A percentile compares a stretch with the other conserved stretches of the same genome.
phyloP scores from a whole-genome alignment of 2,329 filamentous ascomycete genomes.

The Neofusicoccum kwambonambiense region DNA sequence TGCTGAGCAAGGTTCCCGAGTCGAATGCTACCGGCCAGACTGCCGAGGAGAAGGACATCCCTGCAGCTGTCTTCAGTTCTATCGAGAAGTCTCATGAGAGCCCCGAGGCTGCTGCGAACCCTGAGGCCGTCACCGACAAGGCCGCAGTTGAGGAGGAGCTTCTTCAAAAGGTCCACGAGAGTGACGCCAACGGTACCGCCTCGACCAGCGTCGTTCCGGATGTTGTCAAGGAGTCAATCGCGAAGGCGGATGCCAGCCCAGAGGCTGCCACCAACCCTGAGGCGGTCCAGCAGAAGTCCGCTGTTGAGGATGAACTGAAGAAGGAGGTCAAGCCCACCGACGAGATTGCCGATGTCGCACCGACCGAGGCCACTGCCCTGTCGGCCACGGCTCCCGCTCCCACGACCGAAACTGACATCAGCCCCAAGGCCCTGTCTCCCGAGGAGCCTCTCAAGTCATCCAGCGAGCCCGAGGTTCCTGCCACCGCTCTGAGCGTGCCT shows the following conservation, averaged over 20 bases:
- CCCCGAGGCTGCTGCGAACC: conserved; percentile 23
- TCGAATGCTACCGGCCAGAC: conserved; percentile 42
- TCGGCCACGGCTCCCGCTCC: conserved; percentile 32
- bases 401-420: conserved; percentile 14
- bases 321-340: conserved; percentile 54
- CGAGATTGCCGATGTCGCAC: conserved; percentile 46
- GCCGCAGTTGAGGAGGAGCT: conserved; percentile 22
- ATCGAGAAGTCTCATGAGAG: conserved; percentile 42
- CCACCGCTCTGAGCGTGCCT: conserved; percentile 3
- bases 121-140: conserved; percentile 21
- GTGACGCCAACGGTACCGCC: conserved; percentile 25
- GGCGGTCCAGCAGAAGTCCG: conserved; percentile 73
- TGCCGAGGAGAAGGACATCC: conserved; percentile 44
- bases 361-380: conserved; percentile 38
- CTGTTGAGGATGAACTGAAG: conserved; percentile 71
- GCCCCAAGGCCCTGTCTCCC: conserved; percentile 16
- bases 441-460: conserved; percentile 27
- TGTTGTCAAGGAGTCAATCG: conserved; percentile 46
- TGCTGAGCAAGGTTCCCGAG: conserved; percentile 61
- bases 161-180: conserved; percentile 9
- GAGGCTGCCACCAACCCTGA: conserved; percentile 69
- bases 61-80: conserved; percentile 58
- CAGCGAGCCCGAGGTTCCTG: conserved; percentile 25
- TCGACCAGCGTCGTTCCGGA: conserved; percentile 31
- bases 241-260: conserved; percentile 57